phyloP scores from a whole-genome alignment of 139 green algal genomes.

The Chara braunii region DNA sequence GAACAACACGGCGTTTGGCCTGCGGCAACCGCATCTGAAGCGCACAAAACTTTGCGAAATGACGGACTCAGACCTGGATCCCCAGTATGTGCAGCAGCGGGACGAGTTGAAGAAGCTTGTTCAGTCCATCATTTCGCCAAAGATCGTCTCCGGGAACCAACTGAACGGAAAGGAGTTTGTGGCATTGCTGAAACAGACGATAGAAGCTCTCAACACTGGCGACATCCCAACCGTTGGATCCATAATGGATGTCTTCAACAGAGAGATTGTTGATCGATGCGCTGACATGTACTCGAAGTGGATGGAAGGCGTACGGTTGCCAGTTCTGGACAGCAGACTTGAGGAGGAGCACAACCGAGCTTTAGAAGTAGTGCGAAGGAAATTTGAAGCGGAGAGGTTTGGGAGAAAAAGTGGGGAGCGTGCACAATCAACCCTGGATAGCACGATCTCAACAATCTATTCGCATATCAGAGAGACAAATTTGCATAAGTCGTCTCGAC shows the following conservation, averaged over 20 bases:
- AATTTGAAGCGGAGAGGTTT: conserved; percentile 36
- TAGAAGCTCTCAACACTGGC: conserved; percentile 56
- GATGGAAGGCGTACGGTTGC: background rate
- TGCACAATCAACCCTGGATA: background rate
- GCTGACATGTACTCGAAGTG: background rate
- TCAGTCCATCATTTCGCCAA: conserved; percentile 7
- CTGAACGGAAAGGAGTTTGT: conserved; percentile 22
- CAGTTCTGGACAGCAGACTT: background rate
- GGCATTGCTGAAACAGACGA: conserved; percentile 5
- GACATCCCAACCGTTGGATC: conserved; percentile 65
- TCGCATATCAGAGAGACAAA: conserved; percentile 24
- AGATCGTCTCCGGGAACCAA: conserved; percentile 1
- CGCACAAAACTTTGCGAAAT: conserved; percentile 74
- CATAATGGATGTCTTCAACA: conserved; percentile 69
- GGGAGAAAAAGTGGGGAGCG: conserved; percentile 42
- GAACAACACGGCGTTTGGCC: conserved; percentile 40
- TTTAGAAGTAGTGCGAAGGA: background rate
- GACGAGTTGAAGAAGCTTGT: conserved; percentile 23
- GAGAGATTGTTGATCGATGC: conserved; percentile 30
- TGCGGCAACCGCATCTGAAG: conserved; percentile 81
- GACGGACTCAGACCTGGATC: conserved; percentile 49
- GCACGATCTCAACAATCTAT: too few species aligned
- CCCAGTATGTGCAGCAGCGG: conserved; percentile 44
- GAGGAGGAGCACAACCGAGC: conserved; percentile 28
- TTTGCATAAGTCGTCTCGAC: conserved; percentile 6